Conservation (phyloP, 768 basidiomycete species). For the Leccinum imitatum region DNA sequence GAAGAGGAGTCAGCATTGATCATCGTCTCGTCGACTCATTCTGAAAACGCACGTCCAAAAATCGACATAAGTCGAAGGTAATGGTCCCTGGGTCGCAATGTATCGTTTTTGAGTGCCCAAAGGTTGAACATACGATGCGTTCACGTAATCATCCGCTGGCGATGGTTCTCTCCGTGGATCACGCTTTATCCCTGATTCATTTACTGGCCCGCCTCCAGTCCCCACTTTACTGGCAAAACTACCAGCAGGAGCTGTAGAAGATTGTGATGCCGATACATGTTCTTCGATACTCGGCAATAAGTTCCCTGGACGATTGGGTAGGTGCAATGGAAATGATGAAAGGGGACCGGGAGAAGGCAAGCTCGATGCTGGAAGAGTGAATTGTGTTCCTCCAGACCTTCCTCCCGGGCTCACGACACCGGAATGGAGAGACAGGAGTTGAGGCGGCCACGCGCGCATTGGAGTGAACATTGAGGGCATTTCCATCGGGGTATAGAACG, state of each 20-base stretch:
- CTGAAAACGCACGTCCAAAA: slow-evolving; percentile 84
- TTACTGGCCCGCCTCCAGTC: not conserved
- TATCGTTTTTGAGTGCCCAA: slow-evolving; percentile 78
- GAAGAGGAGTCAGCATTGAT: slow-evolving; percentile 8
- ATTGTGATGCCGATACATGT: slow-evolving; percentile 4
- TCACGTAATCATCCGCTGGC: slow-evolving; percentile 86
- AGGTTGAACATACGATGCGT: slow-evolving; percentile 92
- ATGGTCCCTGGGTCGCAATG: slow-evolving; percentile 94
- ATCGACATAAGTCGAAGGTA: slow-evolving; percentile 85
- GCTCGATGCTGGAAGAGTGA: slow-evolving; percentile 1
- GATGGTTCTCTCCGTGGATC: slow-evolving; percentile 21
- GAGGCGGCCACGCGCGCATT: slow-evolving; percentile 11
- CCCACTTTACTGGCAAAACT: not conserved
- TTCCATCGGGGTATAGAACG: slow-evolving; percentile 32
- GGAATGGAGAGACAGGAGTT: slow-evolving; percentile 4
- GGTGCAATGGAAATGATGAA: slow-evolving; percentile 17
- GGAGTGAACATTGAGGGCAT: slow-evolving; percentile 13
- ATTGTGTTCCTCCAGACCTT: slow-evolving; percentile 10
- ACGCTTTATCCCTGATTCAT: not conserved
- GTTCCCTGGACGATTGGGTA: slow-evolving; percentile 16
- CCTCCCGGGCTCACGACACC: not conserved
- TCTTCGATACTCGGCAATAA: slow-evolving; percentile 20
- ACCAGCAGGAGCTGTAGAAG: not conserved
- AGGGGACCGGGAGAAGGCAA: slow-evolving; percentile 7
- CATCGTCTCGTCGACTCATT: not conserved